phyloP scores from a whole-genome alignment of 2,329 filamentous ascomycete genomes.

The Monilinia fructicola region DNA sequence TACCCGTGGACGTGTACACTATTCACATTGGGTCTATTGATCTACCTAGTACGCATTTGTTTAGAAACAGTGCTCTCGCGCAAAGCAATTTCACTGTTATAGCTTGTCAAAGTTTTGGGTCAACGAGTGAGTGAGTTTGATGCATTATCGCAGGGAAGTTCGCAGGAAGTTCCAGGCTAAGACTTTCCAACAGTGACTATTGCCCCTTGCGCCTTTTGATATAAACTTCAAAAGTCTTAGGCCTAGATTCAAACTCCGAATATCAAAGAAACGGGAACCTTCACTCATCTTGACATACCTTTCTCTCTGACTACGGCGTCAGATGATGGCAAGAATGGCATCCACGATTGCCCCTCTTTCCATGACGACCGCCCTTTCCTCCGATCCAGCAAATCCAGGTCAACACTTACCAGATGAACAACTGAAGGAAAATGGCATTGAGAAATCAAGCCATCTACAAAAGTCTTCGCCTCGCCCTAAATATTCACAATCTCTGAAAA shows the following conservation, averaged over 20 bases:
- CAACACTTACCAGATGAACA: constrained; percentile 29
- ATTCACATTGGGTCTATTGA: background rate
- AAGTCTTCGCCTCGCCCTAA: constrained; percentile 20
- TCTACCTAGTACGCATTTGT: background rate
- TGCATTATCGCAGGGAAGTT: background rate
- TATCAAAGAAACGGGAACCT: background rate
- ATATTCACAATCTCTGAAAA: constrained; percentile 34
- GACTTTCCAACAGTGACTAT: background rate
- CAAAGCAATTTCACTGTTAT: background rate
- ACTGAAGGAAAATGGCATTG: constrained; percentile 32
- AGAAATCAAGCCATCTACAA: constrained; percentile 26
- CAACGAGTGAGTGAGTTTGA: background rate
- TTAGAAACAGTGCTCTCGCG: background rate
- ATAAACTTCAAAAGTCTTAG: background rate
- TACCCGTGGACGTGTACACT: too few species aligned
- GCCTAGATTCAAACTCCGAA: background rate
- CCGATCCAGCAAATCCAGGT: background rate
- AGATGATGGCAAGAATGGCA: constrained; percentile 25
- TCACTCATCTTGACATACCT: background rate
- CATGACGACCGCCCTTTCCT: background rate
- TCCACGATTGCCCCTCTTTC: constrained; percentile 16
- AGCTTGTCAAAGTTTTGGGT: background rate
- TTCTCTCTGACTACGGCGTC: background rate
- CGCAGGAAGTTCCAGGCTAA: background rate
- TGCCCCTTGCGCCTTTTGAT: background rate